Base-by-base conservation (phyloP, 176 grass and related monocot species). In the Rhynchospora breviuscula region DNA sequence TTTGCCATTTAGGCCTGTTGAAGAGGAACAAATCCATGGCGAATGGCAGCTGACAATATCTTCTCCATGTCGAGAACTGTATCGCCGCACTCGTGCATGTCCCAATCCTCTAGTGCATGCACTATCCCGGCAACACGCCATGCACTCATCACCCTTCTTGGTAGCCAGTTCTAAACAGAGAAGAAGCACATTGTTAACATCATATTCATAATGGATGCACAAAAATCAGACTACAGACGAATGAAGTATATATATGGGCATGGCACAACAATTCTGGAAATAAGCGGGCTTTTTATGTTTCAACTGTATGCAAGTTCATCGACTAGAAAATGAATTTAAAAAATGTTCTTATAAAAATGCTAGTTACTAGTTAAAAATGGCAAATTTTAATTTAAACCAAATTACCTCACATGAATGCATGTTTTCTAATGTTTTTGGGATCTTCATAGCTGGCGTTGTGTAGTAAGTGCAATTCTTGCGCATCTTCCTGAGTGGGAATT, bases 141-240 rank as follows among this genome's bases (percentile, higher is more conserved):
- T 58, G 95, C 92, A 64, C 92, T 98, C 92, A 98, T 98, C 7
- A 98, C 91, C 86, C 86, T 93, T 85, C 95, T 95, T 3, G 92
- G 95, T 44, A 98, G 53, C 95, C 95, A 98, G 59, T 98, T 98
- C 95, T 98, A 56, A 31, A 19, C 48, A 89, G 73, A 80, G 11
- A 79, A 70, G n/a, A 59, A 83, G 51, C 18, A 80, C 5, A 67
- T 53, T 71, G 10, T 21, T 13, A 8, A 26, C 14, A n/a, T 40
- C 9, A 57, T 21, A 79, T 67, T 56, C 31, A 66, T 67, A 86
- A 58, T 62, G 11, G 0, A 65, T 46, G 31, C 13, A 67, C 12
- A 67, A 35, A 8, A 35, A 17, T 25, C 1, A 65, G 14, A 65
- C 14, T 65, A 19, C 8, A 18, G 7, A 65, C 6, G 14, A 17